A percentile compares a stretch with the other conserved stretches of the same genome.
phyloP scores from a whole-genome alignment of 192 early-diverging fungal genomes.

The Coemansia sp. region DNA sequence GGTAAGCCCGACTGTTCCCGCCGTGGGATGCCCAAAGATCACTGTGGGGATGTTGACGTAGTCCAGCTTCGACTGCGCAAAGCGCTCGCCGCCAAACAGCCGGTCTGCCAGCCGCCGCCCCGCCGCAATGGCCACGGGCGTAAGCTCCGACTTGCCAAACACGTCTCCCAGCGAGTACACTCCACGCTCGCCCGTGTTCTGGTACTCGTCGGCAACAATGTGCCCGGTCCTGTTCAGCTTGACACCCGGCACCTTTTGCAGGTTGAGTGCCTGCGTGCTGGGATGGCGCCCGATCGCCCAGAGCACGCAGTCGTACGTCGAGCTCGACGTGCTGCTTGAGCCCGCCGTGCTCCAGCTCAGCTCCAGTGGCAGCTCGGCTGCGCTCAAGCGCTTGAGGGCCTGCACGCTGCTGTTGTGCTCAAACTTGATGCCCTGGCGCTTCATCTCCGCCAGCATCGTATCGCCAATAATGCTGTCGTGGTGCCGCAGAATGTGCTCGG shows the following conservation, averaged over 20 bases:
- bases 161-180: constrained; percentile 95
- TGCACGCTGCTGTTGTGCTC: constrained; percentile 62
- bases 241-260: constrained; percentile 64
- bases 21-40: constrained; percentile 90
- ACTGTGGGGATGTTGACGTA: constrained; percentile 94
- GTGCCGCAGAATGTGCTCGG: constrained; percentile 75
- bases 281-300: constrained; percentile 91
- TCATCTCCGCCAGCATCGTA: constrained; percentile 73
- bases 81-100: constrained; percentile 78
- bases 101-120: constrained; percentile 87
- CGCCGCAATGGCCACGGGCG: constrained; percentile 96
- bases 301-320: constrained; percentile 79
- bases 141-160: constrained; percentile 86
- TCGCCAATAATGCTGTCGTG: constrained; percentile 86
- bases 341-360: constrained; percentile 43
- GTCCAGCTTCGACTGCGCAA: constrained; percentile 77
- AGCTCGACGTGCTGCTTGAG: constrained; percentile 29
- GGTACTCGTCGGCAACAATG: constrained; percentile 83
- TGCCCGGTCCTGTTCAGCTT: constrained; percentile 65
- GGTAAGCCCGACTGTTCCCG: constrained; percentile 86
- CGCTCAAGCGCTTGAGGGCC: constrained; percentile 59
- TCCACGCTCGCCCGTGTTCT: constrained; percentile 68
- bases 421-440: constrained; percentile 78
- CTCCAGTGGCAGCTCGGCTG: constrained; percentile 56
- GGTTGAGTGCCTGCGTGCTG: constrained; percentile 66